phyloP scores from a whole-genome alignment of 2,329 filamentous ascomycete genomes.

The Fusarium odoratissimum region DNA sequence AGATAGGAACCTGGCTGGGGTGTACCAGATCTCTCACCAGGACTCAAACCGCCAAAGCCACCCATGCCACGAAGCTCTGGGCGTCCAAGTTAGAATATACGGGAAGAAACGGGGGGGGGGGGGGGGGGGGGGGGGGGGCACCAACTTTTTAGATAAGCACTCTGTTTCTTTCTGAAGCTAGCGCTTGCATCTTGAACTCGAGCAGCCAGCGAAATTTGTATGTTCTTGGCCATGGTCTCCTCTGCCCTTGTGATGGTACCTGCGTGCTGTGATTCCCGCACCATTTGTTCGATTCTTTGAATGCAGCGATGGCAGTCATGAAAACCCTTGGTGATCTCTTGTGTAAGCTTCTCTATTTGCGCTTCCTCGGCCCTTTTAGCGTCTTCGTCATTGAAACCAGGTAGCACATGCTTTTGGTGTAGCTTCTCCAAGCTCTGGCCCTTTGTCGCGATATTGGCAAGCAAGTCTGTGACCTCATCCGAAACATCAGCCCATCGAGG shows the following conservation, averaged over 20 bases:
- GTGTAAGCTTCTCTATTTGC: slow-evolving; percentile 90
- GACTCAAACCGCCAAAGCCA: slow-evolving; percentile 64
- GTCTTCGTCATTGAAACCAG: slow-evolving; percentile 95
- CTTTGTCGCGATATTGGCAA: slow-evolving; percentile 84
- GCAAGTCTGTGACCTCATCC: slow-evolving; percentile 88
- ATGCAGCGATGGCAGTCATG: slow-evolving; percentile 92
- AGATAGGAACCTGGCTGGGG: slow-evolving; percentile 69
- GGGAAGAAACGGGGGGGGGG: neutral
- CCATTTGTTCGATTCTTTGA: slow-evolving; percentile 87
- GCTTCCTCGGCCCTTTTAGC: slow-evolving; percentile 87
- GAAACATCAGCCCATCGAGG: slow-evolving; percentile 96
- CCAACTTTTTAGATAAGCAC: slow-evolving; percentile 91
- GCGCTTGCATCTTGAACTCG: slow-evolving; percentile 93
- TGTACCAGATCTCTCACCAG: slow-evolving; percentile 64
- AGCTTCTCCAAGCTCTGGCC: slow-evolving; percentile 88
- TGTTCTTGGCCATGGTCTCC: slow-evolving; percentile 95
- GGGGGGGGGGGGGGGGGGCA: neutral
- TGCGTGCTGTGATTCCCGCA: slow-evolving; percentile 79
- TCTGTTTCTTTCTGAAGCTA: slow-evolving; percentile 95
- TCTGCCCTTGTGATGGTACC: slow-evolving; percentile 83
- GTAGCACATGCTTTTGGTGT: slow-evolving; percentile 96
- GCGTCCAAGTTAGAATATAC: slow-evolving; percentile 2
- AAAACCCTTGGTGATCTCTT: slow-evolving; percentile 88
- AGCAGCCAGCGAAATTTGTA: slow-evolving; percentile 89
- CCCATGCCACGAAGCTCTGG: slow-evolving; percentile 80